Conservation (phyloP, 169 alveolate genomes). For the Cryptosporidium sp. region DNA sequence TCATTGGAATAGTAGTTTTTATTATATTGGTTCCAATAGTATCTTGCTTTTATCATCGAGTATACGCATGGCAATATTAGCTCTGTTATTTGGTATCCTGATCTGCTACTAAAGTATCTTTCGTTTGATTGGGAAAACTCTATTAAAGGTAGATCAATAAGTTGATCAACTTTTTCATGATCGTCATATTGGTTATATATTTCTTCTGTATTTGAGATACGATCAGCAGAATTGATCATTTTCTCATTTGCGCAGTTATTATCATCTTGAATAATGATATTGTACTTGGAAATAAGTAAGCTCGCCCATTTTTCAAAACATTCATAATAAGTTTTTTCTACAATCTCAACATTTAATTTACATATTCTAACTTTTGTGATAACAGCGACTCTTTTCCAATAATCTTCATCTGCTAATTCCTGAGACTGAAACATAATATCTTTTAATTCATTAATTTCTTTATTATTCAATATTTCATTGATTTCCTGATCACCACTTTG, state of each 20-base stretch:
- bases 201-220: not conserved
- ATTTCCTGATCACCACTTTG: slow-evolving; percentile 18
- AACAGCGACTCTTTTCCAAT: slow-evolving; percentile 48
- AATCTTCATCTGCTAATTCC: slow-evolving; percentile 39
- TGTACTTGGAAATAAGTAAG: not conserved
- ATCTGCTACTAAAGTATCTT: not conserved
- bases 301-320: slow-evolving; percentile 25
- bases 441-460: slow-evolving; percentile 18
- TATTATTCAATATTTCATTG: slow-evolving; percentile 18
- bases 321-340: slow-evolving; percentile 5
- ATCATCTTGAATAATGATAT: not conserved
- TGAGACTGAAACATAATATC: slow-evolving; percentile 2
- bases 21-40: slow-evolving; percentile 68
- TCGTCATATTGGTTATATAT: not conserved
- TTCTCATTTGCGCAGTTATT: not conserved
- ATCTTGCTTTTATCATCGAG: slow-evolving; percentile 53
- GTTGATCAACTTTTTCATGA: slow-evolving; percentile 30
- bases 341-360: slow-evolving; percentile 5
- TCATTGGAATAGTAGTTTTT: slow-evolving; percentile 37
- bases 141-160: slow-evolving; percentile 27
- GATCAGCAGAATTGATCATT: not conserved
- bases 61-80: slow-evolving; percentile 36
- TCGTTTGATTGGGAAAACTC: slow-evolving; percentile 44
- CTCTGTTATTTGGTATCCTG: not conserved
- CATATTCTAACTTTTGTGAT: not conserved